Conservation (phyloP, 176 grass and related monocot genomes). For the Elaeis guineensis region DNA sequence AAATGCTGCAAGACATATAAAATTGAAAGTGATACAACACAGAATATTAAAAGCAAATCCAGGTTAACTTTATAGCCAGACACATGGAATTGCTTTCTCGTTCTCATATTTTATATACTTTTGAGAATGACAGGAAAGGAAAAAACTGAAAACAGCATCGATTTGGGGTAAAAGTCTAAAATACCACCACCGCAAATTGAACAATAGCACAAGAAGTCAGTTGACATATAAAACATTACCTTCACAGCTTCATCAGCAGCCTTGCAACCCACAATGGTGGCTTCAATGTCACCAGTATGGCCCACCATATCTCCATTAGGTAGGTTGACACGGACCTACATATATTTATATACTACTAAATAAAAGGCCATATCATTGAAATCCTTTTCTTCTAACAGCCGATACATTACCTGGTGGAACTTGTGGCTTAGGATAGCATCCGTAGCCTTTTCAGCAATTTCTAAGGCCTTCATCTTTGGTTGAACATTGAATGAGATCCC, state of each 20-base stretch:
- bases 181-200: too few species aligned
- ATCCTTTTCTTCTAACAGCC: not conserved
- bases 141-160: too few species aligned
- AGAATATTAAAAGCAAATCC: too few species aligned
- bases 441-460: conserved; percentile 82
- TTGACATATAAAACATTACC: conserved; percentile 29
- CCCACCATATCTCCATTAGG: conserved; percentile 98
- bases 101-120: too few species aligned
- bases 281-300: conserved; percentile 97
- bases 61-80: too few species aligned
- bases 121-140: too few species aligned
- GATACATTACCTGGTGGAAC: conserved; percentile 75
- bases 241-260: conserved; percentile 92
- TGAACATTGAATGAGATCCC: conserved; percentile 97
- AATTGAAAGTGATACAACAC: too few species aligned
- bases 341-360: conserved; percentile 7
- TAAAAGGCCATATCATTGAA: not conserved
- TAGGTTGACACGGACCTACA: conserved; percentile 82
- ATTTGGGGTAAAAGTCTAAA: too few species aligned
- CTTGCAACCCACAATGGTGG: conserved; percentile 87
- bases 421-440: conserved; percentile 82
- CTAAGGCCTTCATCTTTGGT: conserved; percentile 90
- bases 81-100: too few species aligned
- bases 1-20: too few species aligned
- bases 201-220: not conserved